These are phyloP conservation scores for Spathaspora arborariae DNA, from an alignment of 805 yeast species.

Conservation along the genomic window DNA sequence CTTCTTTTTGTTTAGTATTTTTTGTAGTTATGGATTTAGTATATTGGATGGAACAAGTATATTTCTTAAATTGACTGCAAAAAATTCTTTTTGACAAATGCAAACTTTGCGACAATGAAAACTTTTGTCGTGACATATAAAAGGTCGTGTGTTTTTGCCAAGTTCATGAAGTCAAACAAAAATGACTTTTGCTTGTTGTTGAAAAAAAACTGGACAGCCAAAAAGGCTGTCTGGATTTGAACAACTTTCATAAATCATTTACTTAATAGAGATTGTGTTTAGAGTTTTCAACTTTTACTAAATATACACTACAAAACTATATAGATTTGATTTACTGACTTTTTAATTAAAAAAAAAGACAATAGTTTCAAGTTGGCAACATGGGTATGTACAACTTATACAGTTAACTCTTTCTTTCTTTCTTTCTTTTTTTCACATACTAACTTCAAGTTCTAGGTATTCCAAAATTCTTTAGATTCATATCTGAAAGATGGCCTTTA, in stretches of 20 bases:
- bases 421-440: too few relatives aligned
- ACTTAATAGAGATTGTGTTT: neutral
- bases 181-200: neutral
- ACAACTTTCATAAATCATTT: neutral
- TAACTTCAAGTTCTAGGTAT: conserved; percentile 50
- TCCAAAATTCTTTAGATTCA: conserved; percentile 94
- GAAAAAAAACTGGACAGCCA: neutral
- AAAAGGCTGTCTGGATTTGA: too few relatives aligned
- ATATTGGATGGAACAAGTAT: neutral
- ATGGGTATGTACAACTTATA: neutral
- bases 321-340: neutral
- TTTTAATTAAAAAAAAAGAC: too few relatives aligned
- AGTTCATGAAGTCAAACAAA: neutral
- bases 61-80: neutral
- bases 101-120: neutral
- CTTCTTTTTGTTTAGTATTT: neutral
- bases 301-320: neutral
- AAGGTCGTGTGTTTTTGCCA: neutral
- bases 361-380: neutral
- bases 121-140: neutral
- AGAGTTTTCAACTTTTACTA: neutral
- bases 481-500: conserved; percentile 98
- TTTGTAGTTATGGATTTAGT: neutral
- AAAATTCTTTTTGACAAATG: neutral
- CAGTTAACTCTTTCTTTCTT: neutral